Evolutionary conservation across 176 grass and related monocot species (phyloP).

Genomic region (Cenchrus americanus): DNA sequence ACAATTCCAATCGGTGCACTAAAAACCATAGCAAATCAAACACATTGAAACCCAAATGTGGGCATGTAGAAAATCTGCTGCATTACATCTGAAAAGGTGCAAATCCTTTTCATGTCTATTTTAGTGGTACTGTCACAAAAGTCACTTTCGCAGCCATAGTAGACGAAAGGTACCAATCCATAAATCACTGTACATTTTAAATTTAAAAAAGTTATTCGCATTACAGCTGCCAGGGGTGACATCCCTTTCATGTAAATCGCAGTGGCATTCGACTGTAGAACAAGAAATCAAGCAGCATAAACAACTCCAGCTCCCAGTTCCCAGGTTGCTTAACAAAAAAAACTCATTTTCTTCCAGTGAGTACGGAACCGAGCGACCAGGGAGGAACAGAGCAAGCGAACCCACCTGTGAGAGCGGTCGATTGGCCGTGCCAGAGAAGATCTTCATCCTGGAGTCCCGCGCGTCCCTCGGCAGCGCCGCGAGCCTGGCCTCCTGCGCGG

Average conservation of each 20-base stretch:
- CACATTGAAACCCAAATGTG: neutral
- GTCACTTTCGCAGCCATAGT: neutral
- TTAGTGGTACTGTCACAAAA: neutral
- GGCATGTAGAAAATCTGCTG: neutral
- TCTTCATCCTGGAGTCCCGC: slow-evolving; percentile 63
- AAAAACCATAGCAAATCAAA: neutral
- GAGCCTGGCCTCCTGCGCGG: slow-evolving; percentile 39
- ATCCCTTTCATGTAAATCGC: slow-evolving; percentile 21
- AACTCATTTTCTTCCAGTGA: neutral
- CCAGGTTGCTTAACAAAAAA: neutral
- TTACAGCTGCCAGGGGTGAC: neutral
- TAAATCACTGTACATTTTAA: neutral
- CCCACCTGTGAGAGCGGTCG: slow-evolving; percentile 64
- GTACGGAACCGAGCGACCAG: neutral
- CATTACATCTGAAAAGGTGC: neutral
- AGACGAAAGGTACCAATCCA: neutral
- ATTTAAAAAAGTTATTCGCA: neutral
- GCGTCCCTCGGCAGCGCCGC: slow-evolving; percentile 28
- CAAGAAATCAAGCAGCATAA: neutral
- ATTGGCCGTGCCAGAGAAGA: slow-evolving; percentile 90
- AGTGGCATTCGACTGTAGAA: neutral
- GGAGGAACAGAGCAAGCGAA: neutral
- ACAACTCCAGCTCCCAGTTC: neutral
- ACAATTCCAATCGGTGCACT: neutral
- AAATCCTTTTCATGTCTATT: neutral